phyloP scores from a whole-genome alignment of 345 rosid genomes.

The Salix exigua region DNA sequence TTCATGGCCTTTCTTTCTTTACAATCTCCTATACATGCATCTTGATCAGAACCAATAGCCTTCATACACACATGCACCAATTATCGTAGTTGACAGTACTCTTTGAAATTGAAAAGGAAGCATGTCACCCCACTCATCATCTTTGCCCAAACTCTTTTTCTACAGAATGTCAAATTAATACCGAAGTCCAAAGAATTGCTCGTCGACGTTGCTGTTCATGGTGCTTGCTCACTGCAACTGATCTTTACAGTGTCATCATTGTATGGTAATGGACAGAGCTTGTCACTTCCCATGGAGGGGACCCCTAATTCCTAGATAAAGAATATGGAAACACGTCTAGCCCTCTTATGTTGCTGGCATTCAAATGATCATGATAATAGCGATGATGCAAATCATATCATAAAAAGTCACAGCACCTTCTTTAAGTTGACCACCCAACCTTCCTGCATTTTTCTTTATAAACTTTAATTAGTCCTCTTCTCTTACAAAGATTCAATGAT shows the following conservation, averaged over 20 bases:
- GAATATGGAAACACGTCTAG: slow-evolving; percentile 11
- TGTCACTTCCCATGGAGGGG: neutral
- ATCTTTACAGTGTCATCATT: neutral
- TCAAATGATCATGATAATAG: slow-evolving; percentile 1
- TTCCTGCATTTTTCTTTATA: slow-evolving; percentile 4
- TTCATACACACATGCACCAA: no score
- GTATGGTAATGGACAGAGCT: slow-evolving; percentile 1
- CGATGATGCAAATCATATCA: slow-evolving; percentile 31
- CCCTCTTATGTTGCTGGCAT: slow-evolving; percentile 14
- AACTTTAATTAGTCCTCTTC: neutral
- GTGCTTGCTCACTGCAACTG: neutral
- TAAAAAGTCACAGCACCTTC: slow-evolving; percentile 22
- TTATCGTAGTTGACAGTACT: no score
- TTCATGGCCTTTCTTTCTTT: no score
- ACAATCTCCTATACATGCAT: no score
- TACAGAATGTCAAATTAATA: neutral
- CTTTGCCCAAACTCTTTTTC: no score
- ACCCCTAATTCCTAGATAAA: neutral
- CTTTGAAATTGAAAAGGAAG: no score
- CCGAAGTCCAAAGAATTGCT: neutral
- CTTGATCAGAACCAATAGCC: no score
- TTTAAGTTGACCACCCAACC: slow-evolving; percentile 32
- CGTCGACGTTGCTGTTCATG: neutral
- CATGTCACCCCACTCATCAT: no score
- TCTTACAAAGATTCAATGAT: slow-evolving; percentile 7